Base-by-base conservation (phyloP, 2,329 filamentous ascomycete genomes). In the Apiospora rasikravindrae region DNA sequence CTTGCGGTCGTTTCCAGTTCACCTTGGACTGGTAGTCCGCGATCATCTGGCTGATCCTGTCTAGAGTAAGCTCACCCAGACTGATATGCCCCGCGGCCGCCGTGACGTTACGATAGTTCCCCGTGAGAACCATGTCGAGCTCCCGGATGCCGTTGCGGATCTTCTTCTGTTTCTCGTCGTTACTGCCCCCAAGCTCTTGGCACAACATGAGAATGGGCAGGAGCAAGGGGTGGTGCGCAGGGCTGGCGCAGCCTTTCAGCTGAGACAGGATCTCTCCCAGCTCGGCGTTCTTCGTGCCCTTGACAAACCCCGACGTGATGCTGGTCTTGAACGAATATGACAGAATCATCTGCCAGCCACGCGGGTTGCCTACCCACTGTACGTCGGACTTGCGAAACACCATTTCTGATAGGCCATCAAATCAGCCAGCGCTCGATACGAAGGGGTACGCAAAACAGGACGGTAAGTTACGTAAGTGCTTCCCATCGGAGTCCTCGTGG, bases 371-470 rank as follows among this genome's bases (percentile, higher is more conserved):
- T 49, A 77, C 75, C 74, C 78, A 79, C 1, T 76, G 71, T 8
- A 81, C 79, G 51, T 82, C 80, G 19, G 77, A 79, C 69, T 83
- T 83, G 2, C 81, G 78, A 64, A 80, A 83, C 10, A 83, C 75
- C 16, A 83, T 75, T 68, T 82, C 79, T 80, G 22, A 69, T n/a
- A 11, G 40, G 2, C 24, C n/a, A 13, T 3, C 26, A 14, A 16
- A n/a, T 24, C 16, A 53, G 37, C 16, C 10, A 22, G 4, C 11
- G 29, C 6, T 11, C 16, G 0, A 24, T 4, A 11, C 0, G 2
- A 10, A 53, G 1, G 2, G 2, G 7, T 2, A 8, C 10, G 16
- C 14, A 16, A 11, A 11, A 19, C n/a, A 45, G 42, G n/a, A 22
- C 2, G 10, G 42, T 29, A 5, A 3, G 47, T 57, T 40, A 71